Conservation (phyloP, 2,329 filamentous ascomycete genomes). For the Hawksworthiomyces lignivorus region DNA sequence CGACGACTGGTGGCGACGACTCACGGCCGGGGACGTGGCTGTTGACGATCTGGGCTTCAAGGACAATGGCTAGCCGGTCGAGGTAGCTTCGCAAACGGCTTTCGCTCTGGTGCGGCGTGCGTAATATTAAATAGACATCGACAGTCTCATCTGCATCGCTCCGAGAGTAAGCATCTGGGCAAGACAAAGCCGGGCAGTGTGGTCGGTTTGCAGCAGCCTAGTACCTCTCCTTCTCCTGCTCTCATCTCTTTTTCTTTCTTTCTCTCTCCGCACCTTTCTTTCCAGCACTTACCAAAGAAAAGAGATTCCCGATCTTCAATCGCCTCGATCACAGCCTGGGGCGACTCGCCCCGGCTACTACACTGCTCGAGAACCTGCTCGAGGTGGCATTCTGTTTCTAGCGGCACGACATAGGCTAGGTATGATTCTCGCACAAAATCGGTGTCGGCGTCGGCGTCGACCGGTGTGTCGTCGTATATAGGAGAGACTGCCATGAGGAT, state of each 20-base stretch:
- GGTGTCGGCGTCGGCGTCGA: slow-evolving; percentile 5
- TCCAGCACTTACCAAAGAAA: slow-evolving; percentile 57
- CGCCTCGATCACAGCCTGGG: slow-evolving; percentile 42
- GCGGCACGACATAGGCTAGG: slow-evolving; percentile 54
- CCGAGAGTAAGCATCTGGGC: slow-evolving; percentile 39
- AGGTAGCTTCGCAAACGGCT: slow-evolving; percentile 50
- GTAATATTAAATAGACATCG: slow-evolving; percentile 60
- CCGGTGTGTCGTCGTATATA: not conserved
- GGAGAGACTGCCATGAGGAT: slow-evolving; percentile 8
- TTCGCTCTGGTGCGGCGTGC: slow-evolving; percentile 54
- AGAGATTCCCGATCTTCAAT: slow-evolving; percentile 57
- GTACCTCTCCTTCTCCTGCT: no score
- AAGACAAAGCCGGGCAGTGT: not conserved
- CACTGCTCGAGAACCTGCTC: slow-evolving; percentile 38
- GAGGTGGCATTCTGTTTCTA: slow-evolving; percentile 45
- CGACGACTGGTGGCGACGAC: slow-evolving; percentile 39
- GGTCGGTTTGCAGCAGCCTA: no score
- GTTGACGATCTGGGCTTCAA: slow-evolving; percentile 61
- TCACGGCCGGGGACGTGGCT: slow-evolving; percentile 38
- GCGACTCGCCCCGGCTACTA: slow-evolving; percentile 28
- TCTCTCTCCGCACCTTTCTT: no score
- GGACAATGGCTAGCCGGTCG: slow-evolving; percentile 52
- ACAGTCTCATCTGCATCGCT: slow-evolving; percentile 62
- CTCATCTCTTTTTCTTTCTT: no score
- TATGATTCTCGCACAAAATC: slow-evolving; percentile 51